Evolutionary conservation across 2,329 filamentous ascomycete species (phyloP), one percentile per base, ranked within the genome.

Genomic region (Hirsutella thompsonii): DNA sequence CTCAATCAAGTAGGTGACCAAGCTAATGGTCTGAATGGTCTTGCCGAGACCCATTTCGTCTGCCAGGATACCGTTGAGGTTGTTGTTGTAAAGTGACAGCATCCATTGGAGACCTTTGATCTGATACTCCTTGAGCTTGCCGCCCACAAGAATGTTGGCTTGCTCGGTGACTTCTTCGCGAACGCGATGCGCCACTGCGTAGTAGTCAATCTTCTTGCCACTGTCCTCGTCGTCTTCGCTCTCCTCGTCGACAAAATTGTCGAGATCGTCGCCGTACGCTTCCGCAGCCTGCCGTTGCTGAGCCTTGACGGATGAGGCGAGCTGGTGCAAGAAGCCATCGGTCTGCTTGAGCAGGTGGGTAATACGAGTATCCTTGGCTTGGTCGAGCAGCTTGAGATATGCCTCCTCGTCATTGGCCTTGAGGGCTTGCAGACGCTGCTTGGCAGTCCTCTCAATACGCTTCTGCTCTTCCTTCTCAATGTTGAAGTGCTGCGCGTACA

Each of bases 1-100:
- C 68, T 96, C 92, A 51, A 98, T 95, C 47, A 98, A 80, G 58
- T 98, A 93, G 3, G 90, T 95, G 55, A 98, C 84, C 65, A 98
- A 69, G 70, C 86, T 94, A 64, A 98, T 98, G 36, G 92, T 96
- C 64, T 98, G 92, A 52, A 98, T 98, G 0, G 92, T 98, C 69
- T 98, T 98, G 62, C 92, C 92, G 49, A 98, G 85, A 81, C 92
- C 92, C 92, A 98, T 98, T 66, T 98, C 92, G 55, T 98, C 92
- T 44, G 92, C 92, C 53, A 98, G 70, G 50, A 98, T 96, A 74
- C 92, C 92, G 61, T 98, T 98, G 49, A 98, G 76, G 64, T 95
- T 98, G 71, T 98, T 98, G 79, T 98, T 98, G 75, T 96, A 98
- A 13, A 98, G 74, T 13, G 92, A 98, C 46, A 98, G 81, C 92